Conservation (phyloP, 1,139 yeast species). For the Kluyveromyces marxianus region DNA sequence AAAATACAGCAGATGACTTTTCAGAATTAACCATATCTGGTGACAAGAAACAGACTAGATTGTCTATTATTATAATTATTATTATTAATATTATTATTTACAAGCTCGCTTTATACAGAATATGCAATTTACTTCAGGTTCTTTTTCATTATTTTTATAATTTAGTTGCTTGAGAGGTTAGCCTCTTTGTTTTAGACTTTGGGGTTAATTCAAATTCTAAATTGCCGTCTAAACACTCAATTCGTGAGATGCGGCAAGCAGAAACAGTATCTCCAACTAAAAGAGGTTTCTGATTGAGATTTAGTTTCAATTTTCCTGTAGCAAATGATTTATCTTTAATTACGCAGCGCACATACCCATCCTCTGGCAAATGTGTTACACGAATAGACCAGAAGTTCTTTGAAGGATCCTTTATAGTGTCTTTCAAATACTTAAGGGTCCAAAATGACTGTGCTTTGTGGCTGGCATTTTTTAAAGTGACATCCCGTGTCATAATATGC, state of each 20-base stretch:
- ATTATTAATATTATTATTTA: background rate
- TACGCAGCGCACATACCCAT: conserved; percentile 35
- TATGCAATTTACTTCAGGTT: too few relatives aligned
- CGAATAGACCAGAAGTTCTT: conserved; percentile 27
- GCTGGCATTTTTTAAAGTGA: conserved; percentile 28
- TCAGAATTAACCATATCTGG: too few relatives aligned
- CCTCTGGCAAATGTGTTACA: conserved; percentile 34
- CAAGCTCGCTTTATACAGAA: background rate
- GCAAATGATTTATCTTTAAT: conserved; percentile 35
- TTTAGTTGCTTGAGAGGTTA: background rate
- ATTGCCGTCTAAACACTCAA: conserved; percentile 36
- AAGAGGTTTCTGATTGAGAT: conserved; percentile 16
- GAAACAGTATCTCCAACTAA: conserved; percentile 36
- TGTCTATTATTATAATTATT: too few relatives aligned
- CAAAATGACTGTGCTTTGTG: conserved; percentile 35
- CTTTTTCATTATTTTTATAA: background rate
- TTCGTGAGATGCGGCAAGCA: conserved; percentile 33
- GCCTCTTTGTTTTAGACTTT: background rate
- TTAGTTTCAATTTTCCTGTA: conserved; percentile 20
- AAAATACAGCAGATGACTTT: too few relatives aligned
- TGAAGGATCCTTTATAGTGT: conserved; percentile 12
- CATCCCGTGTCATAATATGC: conserved; percentile 32
- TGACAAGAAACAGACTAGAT: too few relatives aligned
- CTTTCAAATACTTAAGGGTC: conserved; percentile 34
- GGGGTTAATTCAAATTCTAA: conserved; percentile 22